Base-by-base conservation (phyloP, 306 rosid species). In the Fragaria vesca region DNA sequence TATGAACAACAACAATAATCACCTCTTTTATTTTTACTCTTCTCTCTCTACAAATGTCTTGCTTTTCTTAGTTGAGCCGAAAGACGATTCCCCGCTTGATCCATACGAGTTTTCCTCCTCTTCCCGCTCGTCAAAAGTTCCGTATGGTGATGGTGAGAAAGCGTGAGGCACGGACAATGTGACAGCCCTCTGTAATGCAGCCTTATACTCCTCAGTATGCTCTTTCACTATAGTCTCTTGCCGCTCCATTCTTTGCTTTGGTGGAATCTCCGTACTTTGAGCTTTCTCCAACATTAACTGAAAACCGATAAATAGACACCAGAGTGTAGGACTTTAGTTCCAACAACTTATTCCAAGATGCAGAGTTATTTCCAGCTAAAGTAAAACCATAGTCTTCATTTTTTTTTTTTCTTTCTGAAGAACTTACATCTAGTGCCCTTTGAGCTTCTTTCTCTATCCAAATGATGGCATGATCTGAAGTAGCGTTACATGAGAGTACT, bases 381-480 rank as follows among this genome's bases (percentile, higher is more conserved):
- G 40, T 15, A 46, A 30, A 47, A 21, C 26, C 30, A 72, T 1
- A 36, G 5, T 36, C 57, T 42, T 21, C 12, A 42, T 30, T 28
- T 21, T 30, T 16, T 6, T 40, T 42, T 5, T 6, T 42, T 7
- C 24, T 24, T 24, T 32, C 34, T 32, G 34, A 32, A 36, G 79
- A 79, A 83, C 98, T 87, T 85, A 94, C 98, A 68, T 90, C 85
- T 40, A 94, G 81, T 63, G 98, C 97, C 77, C 85, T 74, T 51
- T 78, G 92, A 68, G 98, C 96, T 86, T 94, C 98, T 86, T 88
- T 90, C 86, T 90, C 97, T 68, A 94, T 91, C 96, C 97, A 94
- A 80, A 94, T 79, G 83, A 94, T 90, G 72, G 97, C 96, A 82
- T 94, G 98, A 80, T 94, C 98, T 20, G 97, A 90, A 47, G 94